Conservation (phyloP, 352 stramenopile species). For the Phytophthora lateralis region DNA sequence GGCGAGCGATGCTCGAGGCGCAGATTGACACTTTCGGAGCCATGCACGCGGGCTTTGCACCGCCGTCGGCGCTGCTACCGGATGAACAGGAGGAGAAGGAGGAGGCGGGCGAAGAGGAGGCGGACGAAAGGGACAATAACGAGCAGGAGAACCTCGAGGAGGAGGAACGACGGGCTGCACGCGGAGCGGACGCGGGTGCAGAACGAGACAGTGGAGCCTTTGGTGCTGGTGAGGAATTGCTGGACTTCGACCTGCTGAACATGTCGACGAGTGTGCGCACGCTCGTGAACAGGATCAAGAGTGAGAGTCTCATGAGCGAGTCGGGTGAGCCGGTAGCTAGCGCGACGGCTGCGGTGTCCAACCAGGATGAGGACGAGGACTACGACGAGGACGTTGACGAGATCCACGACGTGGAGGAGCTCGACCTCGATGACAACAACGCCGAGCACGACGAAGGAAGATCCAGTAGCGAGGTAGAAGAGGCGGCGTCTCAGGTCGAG, state of each 20-base stretch:
- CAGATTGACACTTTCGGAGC: slow-evolving; percentile 30
- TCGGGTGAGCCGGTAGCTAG: slow-evolving; percentile 7
- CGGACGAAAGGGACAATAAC: slow-evolving; percentile 33
- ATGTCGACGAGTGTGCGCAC: slow-evolving; percentile 51
- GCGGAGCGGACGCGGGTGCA: slow-evolving; percentile 23
- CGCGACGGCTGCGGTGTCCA: slow-evolving; percentile 29
- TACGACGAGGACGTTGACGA: slow-evolving; percentile 20
- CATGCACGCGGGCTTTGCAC: slow-evolving; percentile 40
- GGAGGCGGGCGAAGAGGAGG: slow-evolving; percentile 14
- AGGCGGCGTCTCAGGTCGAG: slow-evolving; percentile 4
- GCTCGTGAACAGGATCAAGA: slow-evolving; percentile 60
- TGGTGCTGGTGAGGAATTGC: slow-evolving; percentile 28
- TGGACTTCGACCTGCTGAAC: slow-evolving; percentile 53
- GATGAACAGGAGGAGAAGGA: slow-evolving; percentile 33
- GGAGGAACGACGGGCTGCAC: slow-evolving; percentile 29
- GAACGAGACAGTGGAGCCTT: not conserved
- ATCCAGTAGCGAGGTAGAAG: slow-evolving; percentile 22
- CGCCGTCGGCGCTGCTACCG: not conserved
- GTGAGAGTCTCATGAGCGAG: slow-evolving; percentile 40
- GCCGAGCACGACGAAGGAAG: slow-evolving; percentile 9
- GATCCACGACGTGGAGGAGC: slow-evolving; percentile 22
- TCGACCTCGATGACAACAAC: slow-evolving; percentile 25
- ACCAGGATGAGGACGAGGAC: slow-evolving; percentile 44
- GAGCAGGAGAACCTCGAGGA: slow-evolving; percentile 44
- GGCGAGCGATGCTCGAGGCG: slow-evolving; percentile 26